A percentile compares a stretch with the other conserved stretches of the same genome.
Conservation (phyloP, 2,329 filamentous ascomycete genomes). For the Cordyceps tenuipes region DNA sequence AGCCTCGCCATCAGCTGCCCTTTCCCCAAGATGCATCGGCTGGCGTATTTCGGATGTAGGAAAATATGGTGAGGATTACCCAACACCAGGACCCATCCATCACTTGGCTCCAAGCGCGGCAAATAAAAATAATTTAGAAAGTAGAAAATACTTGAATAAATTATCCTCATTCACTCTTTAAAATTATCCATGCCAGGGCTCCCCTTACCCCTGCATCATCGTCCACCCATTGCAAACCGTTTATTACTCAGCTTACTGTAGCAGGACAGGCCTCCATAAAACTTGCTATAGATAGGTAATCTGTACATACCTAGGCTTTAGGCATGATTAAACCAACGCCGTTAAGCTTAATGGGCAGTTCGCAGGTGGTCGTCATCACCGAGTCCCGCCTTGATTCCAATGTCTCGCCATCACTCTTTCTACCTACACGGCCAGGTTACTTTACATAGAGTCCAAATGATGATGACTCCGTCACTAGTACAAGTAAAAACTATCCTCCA, state of each 20-base stretch:
- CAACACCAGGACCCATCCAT: too few relatives aligned
- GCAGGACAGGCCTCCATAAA: not conserved
- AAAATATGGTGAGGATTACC: not conserved
- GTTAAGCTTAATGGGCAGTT: not conserved
- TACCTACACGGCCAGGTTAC: too few relatives aligned
- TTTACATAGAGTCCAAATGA: not conserved
- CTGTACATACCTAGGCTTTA: too few relatives aligned
- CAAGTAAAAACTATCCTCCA: not conserved
- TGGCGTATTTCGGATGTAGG: not conserved
- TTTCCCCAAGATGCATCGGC: not conserved
- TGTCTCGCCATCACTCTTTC: too few relatives aligned
- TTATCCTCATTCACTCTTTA: not conserved
- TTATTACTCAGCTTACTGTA: constrained; percentile 4
- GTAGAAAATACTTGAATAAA: too few relatives aligned
- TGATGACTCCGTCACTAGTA: not conserved
- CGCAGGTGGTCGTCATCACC: not conserved
- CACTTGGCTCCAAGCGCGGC: too few relatives aligned
- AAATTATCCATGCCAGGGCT: not conserved
- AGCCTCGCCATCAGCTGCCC: not conserved
- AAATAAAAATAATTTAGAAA: too few relatives aligned
- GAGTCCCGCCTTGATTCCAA: too few relatives aligned
- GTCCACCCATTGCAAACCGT: not conserved
- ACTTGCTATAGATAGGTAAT: not conserved
- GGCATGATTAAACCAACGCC: not conserved
- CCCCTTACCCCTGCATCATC: not conserved